phyloP scores from a whole-genome alignment of 768 basidiomycete species.

The Mycena kentingensis region DNA sequence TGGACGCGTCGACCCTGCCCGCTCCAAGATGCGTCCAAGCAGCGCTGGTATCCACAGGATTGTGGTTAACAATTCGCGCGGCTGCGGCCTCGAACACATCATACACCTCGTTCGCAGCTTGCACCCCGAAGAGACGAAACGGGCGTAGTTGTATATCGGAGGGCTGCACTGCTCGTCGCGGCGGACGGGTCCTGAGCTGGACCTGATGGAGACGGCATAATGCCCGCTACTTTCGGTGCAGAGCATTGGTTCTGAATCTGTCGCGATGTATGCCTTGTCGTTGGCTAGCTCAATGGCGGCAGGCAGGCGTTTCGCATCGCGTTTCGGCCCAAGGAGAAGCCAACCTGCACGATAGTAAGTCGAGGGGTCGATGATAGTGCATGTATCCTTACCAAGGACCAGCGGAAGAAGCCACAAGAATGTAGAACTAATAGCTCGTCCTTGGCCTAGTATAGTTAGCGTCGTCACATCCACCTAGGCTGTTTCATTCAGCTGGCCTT shows the following conservation, averaged over 20 bases:
- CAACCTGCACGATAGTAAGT: slow-evolving; percentile 28
- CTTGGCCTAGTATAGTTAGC: slow-evolving; percentile 39
- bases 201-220: slow-evolving; percentile 11
- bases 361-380: no score
- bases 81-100: neutral
- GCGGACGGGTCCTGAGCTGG: neutral
- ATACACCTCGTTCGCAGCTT: neutral
- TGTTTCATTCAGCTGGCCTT: no score
- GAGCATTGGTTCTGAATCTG: neutral
- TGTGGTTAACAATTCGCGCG: neutral
- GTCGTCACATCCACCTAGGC: slow-evolving; percentile 5
- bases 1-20: slow-evolving; percentile 10
- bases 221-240: neutral
- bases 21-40: neutral
- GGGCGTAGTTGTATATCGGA: slow-evolving; percentile 18
- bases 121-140: neutral
- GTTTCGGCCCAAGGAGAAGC: slow-evolving; percentile 45
- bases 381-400: slow-evolving; percentile 31
- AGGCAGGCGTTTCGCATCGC: slow-evolving; percentile 34
- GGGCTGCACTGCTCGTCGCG: slow-evolving; percentile 18
- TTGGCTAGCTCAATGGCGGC: slow-evolving; percentile 34
- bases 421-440: slow-evolving; percentile 39
- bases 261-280: slow-evolving; percentile 29
- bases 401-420: slow-evolving; percentile 51
- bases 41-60: neutral